These are phyloP conservation scores for Xylariaceae sp. DNA, from an alignment of 2,329 filamentous ascomycete genomes.

Conservation along the genomic window DNA sequence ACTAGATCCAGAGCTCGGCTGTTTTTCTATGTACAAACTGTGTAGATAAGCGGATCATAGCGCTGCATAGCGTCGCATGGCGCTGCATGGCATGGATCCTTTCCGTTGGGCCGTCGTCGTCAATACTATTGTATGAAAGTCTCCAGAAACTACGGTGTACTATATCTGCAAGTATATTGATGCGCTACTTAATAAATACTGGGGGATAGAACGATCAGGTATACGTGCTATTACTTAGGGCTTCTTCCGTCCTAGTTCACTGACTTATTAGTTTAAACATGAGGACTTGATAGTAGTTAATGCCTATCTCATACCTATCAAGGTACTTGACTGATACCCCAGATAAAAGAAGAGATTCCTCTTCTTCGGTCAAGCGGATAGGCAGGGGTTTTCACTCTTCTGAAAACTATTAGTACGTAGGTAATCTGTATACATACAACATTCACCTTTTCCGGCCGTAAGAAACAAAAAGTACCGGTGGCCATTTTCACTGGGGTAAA, in stretches of 20 bases:
- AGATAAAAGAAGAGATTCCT: not conserved
- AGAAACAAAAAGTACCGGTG: not conserved
- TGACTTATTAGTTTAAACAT: too few relatives aligned
- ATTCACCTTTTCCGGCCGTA: too few relatives aligned
- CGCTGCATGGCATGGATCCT: slow-evolving; percentile 16
- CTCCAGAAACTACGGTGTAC: not conserved
- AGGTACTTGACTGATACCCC: too few relatives aligned
- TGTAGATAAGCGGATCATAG: not conserved
- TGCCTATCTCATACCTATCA: too few relatives aligned
- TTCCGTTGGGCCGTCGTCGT: slow-evolving; percentile 26
- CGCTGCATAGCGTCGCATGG: slow-evolving; percentile 12
- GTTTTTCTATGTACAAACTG: too few relatives aligned
- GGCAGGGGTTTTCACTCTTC: not conserved
- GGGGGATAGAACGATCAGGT: too few relatives aligned
- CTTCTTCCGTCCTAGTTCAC: too few relatives aligned
- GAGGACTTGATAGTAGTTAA: too few relatives aligned
- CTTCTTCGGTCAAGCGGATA: slow-evolving; percentile 18
- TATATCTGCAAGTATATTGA: not conserved
- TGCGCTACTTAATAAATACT: too few relatives aligned
- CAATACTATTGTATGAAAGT: not conserved
- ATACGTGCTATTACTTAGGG: too few relatives aligned
- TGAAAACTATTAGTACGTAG: too few relatives aligned
- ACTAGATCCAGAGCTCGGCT: slow-evolving; percentile 21
- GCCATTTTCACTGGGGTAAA: not conserved
- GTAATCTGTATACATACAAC: too few relatives aligned